Evolutionary conservation across 1,139 yeast species (phyloP).

Genomic region (Suhomyces taliae): DNA sequence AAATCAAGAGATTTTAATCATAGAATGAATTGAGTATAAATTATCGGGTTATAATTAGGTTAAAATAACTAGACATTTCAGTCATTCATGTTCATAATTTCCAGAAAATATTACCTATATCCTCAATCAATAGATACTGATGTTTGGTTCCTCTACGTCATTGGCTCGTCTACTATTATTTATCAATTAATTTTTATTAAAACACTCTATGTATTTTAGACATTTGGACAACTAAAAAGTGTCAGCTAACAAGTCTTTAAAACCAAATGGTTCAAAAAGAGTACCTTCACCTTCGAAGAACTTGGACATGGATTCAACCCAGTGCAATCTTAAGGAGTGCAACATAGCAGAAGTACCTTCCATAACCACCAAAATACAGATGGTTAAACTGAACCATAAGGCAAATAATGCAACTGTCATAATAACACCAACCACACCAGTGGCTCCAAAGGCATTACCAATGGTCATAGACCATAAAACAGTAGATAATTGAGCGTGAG

Average conservation of each 20-base stretch:
- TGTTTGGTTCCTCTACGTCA: too few relatives aligned
- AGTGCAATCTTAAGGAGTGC: constrained; percentile 78
- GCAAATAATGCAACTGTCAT: constrained; percentile 64
- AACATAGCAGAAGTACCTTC: constrained; percentile 89
- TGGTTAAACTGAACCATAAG: constrained; percentile 77
- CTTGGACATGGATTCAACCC: constrained; percentile 88
- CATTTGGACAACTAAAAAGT: constrained; percentile 20
- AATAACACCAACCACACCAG: constrained; percentile 51
- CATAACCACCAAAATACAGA: constrained; percentile 73
- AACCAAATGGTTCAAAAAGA: constrained; percentile 68
- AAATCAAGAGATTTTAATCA: too few relatives aligned
- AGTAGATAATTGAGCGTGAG: constrained; percentile 74
- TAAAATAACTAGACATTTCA: too few relatives aligned
- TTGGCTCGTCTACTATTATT: too few relatives aligned
- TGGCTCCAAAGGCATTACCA: constrained; percentile 51
- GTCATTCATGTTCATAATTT: too few relatives aligned
- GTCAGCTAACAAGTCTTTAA: constrained; percentile 37
- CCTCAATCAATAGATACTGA: too few relatives aligned
- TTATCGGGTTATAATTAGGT: too few relatives aligned
- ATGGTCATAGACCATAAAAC: constrained; percentile 82
- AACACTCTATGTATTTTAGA: too few relatives aligned
- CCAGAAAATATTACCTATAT: too few relatives aligned
- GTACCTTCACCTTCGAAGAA: constrained; percentile 82
- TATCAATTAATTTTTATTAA: too few relatives aligned
- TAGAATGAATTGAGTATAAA: too few relatives aligned